Evolutionary conservation across 2,329 filamentous ascomycete species (phyloP), one percentile per base, ranked within the genome.

Genomic region (Mycogone perniciosa): DNA sequence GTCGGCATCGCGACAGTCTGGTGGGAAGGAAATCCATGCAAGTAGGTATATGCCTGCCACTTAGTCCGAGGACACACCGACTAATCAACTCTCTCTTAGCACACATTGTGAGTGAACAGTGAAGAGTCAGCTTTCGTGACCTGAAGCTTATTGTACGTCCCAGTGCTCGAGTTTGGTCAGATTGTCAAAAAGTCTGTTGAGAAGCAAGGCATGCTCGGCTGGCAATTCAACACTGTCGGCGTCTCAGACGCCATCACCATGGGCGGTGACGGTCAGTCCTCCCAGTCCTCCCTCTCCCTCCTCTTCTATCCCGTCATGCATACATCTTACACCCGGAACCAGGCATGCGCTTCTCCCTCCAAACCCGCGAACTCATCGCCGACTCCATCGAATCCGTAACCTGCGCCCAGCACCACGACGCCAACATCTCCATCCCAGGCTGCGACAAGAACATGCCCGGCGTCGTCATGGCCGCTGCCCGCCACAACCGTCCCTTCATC

Each of bases 401-500:
- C 1, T 92, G 86, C 66, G 92, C 88, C 5, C 91, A 96, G 66
- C 86, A 87, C 60, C 89, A 96, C 68, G 92, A 96, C 66, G 92
- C 90, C 52, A 95, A 91, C 67, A 91, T 96, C 66, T 84, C 88
- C 31, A 92, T 96, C 59, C 90, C 92, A 0, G 91, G 91, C 8
- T 96, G 91, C 67, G 91, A 96, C 73, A 96, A 96, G 80, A 96
- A 96, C 68, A 96, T 96, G 92, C 91, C 91, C 0, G 91, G 91
- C 56, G 86, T 88, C 11, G 76, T 93, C 56, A 96, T 96, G 85
- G 90, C 88, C 0, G 90, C 93, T 63, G 89, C 88, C 10, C 81
- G 92, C 51, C 89, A 95, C 71, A 96, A 96, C 70, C 81, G 92
- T 7, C 92, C 92, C 4, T 93, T 89, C 44, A 75, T 96, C 64